These are phyloP conservation scores for Xylaria hypoxylon DNA, from an alignment of 2,329 filamentous ascomycete genomes.

Conservation along the genomic window DNA sequence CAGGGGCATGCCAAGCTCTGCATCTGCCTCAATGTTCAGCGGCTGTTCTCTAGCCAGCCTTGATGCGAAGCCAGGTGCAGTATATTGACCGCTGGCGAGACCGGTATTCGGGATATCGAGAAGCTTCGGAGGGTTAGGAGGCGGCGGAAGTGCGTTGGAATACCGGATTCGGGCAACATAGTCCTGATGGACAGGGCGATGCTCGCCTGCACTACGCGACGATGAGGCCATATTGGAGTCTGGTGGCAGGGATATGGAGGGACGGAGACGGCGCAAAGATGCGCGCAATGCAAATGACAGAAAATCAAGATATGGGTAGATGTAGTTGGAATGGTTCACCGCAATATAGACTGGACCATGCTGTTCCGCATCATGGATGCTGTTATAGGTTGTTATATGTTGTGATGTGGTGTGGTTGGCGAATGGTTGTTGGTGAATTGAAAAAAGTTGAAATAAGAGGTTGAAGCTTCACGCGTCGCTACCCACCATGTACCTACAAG, in stretches of 20 bases:
- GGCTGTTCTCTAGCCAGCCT: constrained; percentile 91
- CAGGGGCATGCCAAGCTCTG: constrained; percentile 96
- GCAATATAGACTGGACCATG: not conserved
- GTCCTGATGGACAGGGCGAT: constrained; percentile 83
- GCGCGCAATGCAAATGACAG: constrained; percentile 12
- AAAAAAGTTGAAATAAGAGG: constrained; percentile 16
- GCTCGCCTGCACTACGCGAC: constrained; percentile 60
- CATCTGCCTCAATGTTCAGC: constrained; percentile 96
- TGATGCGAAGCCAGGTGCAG: constrained; percentile 88
- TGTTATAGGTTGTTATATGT: not conserved
- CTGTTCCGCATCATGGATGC: constrained; percentile 11
- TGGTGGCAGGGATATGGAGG: constrained; percentile 16
- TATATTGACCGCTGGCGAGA: constrained; percentile 86
- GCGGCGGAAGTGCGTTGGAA: constrained; percentile 93
- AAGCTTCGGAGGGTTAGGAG: constrained; percentile 93
- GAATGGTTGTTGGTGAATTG: constrained; percentile 9
- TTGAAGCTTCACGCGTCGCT: constrained; percentile 37
- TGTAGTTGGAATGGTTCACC: not conserved
- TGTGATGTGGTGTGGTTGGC: not conserved
- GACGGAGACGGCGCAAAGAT: constrained; percentile 20
- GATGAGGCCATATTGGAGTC: constrained; percentile 56
- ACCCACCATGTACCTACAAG: constrained; percentile 14
- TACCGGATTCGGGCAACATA: constrained; percentile 97
- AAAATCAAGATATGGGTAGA: not conserved
- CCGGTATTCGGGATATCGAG: constrained; percentile 97